Conservation (phyloP, 441 rosid genomes). For the Brassica hybrid region DNA sequence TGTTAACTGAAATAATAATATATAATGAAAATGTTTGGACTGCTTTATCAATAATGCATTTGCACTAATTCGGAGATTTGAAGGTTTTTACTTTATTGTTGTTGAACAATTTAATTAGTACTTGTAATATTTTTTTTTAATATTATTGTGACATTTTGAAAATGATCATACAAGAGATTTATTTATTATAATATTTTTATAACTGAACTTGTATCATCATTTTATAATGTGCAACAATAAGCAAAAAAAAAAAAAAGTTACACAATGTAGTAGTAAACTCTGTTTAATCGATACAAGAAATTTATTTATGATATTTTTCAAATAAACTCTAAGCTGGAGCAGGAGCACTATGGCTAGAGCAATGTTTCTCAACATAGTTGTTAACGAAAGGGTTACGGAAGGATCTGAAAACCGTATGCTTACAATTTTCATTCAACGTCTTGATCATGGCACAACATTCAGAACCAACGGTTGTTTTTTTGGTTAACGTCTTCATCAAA, state of each 20-base stretch:
- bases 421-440: background rate
- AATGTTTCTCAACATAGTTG: constrained; percentile 4
- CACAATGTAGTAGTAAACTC: background rate
- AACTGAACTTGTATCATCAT: too few species aligned
- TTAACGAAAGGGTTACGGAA: constrained; percentile 2
- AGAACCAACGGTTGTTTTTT: background rate
- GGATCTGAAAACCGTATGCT: background rate
- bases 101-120: background rate
- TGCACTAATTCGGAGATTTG: background rate
- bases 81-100: background rate
- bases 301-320: background rate
- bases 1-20: background rate
- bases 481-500: background rate
- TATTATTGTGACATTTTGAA: background rate
- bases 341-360: background rate
- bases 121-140: background rate
- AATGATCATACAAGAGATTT: background rate
- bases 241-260: background rate
- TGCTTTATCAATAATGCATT: background rate
- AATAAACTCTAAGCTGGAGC: background rate
- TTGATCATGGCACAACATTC: background rate
- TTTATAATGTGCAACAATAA: background rate
- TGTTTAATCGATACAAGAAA: background rate
- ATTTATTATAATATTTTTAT: background rate
- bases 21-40: background rate